Evolutionary conservation across 805 yeast species (phyloP), one percentile per base, ranked within the genome.

Genomic region (Vanderwaltozyma tropicalis): DNA sequence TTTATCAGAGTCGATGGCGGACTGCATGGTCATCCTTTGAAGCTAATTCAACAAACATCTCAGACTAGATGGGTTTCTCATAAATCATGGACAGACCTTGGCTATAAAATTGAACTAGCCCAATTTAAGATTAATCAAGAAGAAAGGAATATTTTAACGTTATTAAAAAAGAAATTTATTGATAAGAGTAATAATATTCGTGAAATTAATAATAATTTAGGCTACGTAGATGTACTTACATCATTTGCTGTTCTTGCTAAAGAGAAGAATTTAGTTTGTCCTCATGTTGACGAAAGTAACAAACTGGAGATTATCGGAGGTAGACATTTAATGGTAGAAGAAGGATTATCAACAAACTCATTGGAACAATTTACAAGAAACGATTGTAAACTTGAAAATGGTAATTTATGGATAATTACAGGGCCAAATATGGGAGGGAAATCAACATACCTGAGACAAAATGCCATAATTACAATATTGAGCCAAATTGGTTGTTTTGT

Each of bases 351-450:
- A 32, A 55, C 62, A 1, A 61, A 62, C 18, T 73, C 78, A 2
- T 44, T 57, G 24, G 58, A 53, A 35, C 45, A 43, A 9, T 63
- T 62, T 41, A 51, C 53, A 5, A 42, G 49, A 10, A 62, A 62
- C 42, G 61, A 57, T 36, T 59, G 64, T 41, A n/a, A 30, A 4
- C 27, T 61, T 24, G 30, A 41, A 3, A 38, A 47, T 7, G 44
- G 58, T 31, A 45, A 59, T 5, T 51, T 72, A 2, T 71, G 83
- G 66, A 67, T 85, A 14, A 74, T 85, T n/a, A 80, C 94, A 0
- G 95, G 95, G 0, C 95, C 95, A 0, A 85, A 85, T 52, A 81
- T 81, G 89, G 89, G 89, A 6, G 92, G 92, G 7, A 82, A 82
- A 52, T 79, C 87, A 5, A 79, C 87, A 1, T 80, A 76, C 50